Percentiles rank a stretch among this genome's conserved stretches.
Conservation (phyloP, 306 rosid species). For the Begonia loranthoides region DNA sequence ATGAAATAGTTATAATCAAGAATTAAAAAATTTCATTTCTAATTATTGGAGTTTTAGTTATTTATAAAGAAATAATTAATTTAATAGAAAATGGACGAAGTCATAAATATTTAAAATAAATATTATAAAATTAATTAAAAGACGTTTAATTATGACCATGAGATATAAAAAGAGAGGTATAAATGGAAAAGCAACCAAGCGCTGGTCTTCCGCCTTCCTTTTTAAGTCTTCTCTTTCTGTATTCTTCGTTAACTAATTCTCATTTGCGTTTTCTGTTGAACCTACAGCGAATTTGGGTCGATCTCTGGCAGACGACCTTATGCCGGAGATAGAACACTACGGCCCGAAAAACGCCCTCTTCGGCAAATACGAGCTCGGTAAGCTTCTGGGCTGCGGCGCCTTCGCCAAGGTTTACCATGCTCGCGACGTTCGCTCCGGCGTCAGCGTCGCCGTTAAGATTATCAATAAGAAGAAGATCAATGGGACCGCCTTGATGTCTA, state of each 20-base stretch:
- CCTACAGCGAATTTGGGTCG: neutral
- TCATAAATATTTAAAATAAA: no score
- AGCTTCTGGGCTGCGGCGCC: slow-evolving; percentile 65
- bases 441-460: slow-evolving; percentile 48
- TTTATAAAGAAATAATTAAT: slow-evolving; percentile 11
- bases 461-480: slow-evolving; percentile 50
- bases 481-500: slow-evolving; percentile 15
- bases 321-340: slow-evolving; percentile 10
- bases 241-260: neutral
- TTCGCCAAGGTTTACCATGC: slow-evolving; percentile 72
- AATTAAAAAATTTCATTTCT: no score
- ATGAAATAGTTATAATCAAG: no score
- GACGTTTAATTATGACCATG: no score
- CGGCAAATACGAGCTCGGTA: slow-evolving; percentile 52
- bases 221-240: no score
- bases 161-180: no score
- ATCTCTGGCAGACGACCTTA: slow-evolving; percentile 6
- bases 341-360: slow-evolving; percentile 23
- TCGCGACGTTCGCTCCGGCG: slow-evolving; percentile 29
- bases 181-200: no score
- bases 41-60: no score
- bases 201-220: no score
- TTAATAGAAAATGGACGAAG: no score
- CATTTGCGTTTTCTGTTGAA: neutral
- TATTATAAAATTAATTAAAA: no score